Conservation (phyloP, 2,329 filamentous ascomycete species). For the Bertia moriformis region DNA sequence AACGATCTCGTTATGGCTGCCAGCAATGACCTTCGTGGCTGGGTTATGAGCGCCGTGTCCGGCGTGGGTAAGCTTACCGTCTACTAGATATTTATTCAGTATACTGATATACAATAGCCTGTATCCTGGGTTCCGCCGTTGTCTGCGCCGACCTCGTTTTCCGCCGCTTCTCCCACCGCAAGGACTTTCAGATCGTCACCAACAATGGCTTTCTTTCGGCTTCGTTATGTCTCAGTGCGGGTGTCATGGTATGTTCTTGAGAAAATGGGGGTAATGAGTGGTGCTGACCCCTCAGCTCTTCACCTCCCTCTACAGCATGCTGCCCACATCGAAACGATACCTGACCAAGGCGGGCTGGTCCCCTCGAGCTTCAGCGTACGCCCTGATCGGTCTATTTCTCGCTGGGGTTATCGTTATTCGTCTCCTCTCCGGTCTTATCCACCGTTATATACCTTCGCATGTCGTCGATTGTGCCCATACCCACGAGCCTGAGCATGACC, state of each 20-base stretch:
- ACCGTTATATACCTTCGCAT: slow-evolving; percentile 29
- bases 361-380: slow-evolving; percentile 11
- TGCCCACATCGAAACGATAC: not conserved
- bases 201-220: not conserved
- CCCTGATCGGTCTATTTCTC: slow-evolving; percentile 27
- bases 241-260: not conserved
- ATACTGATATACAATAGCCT: not conserved
- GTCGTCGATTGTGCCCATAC: slow-evolving; percentile 30
- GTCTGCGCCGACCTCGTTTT: not conserved
- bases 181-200: not conserved
- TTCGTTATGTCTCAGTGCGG: not conserved
- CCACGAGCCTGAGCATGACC: slow-evolving; percentile 18
- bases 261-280: too few relatives aligned
- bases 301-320: slow-evolving; percentile 1
- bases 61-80: not conserved
- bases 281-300: not conserved
- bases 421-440: slow-evolving; percentile 24
- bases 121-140: not conserved
- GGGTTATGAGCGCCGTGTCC: not conserved
- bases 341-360: not conserved
- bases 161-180: not conserved
- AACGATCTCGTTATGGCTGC: not conserved
- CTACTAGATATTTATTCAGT: not conserved
- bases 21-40: not conserved
- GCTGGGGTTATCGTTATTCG: slow-evolving; percentile 28